Conservation (phyloP, 1,284 basidiomycete genomes). For the Apiotrichum gracile region DNA sequence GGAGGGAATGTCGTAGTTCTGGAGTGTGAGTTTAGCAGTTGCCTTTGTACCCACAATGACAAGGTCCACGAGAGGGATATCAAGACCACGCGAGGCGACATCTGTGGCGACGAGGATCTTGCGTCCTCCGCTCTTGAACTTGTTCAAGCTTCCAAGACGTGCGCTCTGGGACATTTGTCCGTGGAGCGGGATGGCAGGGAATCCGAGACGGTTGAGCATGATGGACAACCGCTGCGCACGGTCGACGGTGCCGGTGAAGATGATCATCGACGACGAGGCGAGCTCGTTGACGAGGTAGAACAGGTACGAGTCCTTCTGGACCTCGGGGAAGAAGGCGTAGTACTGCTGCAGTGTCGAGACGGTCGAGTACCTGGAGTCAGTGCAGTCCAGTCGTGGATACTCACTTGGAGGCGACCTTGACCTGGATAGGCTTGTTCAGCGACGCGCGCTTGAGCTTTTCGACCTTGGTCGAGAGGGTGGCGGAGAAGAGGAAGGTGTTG, state of each 20-base stretch:
- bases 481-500: constrained; percentile 93
- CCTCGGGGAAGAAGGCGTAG: constrained; percentile 89
- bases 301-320: constrained; percentile 87
- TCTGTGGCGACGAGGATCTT: constrained; percentile 93
- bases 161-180: constrained; percentile 93
- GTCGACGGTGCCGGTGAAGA: constrained; percentile 93
- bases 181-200: constrained; percentile 92
- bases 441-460: constrained; percentile 96
- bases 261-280: constrained; percentile 87
- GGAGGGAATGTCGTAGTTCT: constrained; percentile 94
- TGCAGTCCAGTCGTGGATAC: constrained; percentile 32
- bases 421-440: constrained; percentile 85
- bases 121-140: constrained; percentile 93
- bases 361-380: constrained; percentile 73
- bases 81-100: constrained; percentile 91
- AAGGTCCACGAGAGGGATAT: constrained; percentile 92
- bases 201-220: constrained; percentile 82
- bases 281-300: constrained; percentile 85
- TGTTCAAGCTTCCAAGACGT: constrained; percentile 86
- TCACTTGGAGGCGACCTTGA: constrained; percentile 89
- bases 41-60: constrained; percentile 57
- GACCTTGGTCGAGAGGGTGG: constrained; percentile 99
- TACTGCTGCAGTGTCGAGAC: constrained; percentile 93
- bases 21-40: background rate
- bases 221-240: constrained; percentile 88